Conservation (phyloP, 768 basidiomycete species). For the Trametes punicea region DNA sequence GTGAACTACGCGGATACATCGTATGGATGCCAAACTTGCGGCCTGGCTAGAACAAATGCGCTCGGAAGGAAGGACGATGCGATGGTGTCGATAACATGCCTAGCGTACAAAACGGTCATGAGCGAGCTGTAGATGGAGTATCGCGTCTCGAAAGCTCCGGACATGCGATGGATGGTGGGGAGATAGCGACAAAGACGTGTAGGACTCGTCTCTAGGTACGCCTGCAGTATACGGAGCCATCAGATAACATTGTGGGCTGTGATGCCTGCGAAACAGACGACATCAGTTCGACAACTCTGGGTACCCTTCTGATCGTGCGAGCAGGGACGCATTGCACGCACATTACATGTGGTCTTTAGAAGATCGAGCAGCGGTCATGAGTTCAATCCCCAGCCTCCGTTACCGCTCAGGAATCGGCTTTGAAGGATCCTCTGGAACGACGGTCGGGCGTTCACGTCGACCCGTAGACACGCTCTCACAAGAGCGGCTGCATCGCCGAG, state of each 20-base stretch:
- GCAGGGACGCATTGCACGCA: constrained; percentile 18
- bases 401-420: constrained; percentile 77
- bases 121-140: constrained; percentile 16
- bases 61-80: constrained; percentile 11
- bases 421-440: constrained; percentile 80
- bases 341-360: constrained; percentile 15
- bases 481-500: constrained; percentile 83
- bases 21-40: constrained; percentile 9
- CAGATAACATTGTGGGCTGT: constrained; percentile 24
- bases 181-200: constrained; percentile 19
- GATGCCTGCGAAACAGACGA: constrained; percentile 13
- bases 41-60: constrained; percentile 5
- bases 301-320: constrained; percentile 16
- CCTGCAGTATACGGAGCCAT: constrained; percentile 21
- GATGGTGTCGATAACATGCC: constrained; percentile 18
- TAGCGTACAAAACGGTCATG: constrained; percentile 17
- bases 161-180: constrained; percentile 15
- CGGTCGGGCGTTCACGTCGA: constrained; percentile 76
- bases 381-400: constrained; percentile 65
- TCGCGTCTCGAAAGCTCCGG: constrained; percentile 11
- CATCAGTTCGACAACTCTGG: constrained; percentile 15
- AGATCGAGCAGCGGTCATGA: constrained; percentile 9
- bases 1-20: constrained; percentile 11
- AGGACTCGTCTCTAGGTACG: constrained; percentile 6
- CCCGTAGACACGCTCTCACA: constrained; percentile 78